Base-by-base conservation (phyloP, 345 rosid species). In the Lepidium africanum region DNA sequence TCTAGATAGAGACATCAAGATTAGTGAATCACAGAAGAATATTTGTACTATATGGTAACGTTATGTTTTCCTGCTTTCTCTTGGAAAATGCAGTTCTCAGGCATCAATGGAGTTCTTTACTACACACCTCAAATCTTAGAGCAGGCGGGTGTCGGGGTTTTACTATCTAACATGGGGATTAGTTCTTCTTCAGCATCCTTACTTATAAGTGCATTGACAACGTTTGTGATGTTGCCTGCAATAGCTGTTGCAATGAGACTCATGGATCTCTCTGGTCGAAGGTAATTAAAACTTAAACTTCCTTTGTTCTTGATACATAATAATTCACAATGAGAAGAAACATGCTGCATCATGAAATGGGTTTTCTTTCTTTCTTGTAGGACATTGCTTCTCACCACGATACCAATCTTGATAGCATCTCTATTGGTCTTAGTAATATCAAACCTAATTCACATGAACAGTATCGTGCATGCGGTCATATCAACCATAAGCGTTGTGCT, bases 101-200 rank as follows among this genome's bases (percentile, higher is more conserved):
- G 99, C 41, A 94, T 94, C 78, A 94, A 94, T 40, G 99, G 99
- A 25, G 96, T 94, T 65, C 89, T 94, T 32, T 94, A 89, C 81
- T 94, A 94, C 83, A 89, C 96, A 49, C 99, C 99, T 69, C 97
- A 91, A 83, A 91, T 94, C 81, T 90, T 94, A 12, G 90, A 91
- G 84, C 92, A 87, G 71, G 96, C 99, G 0, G 99, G 99, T 48
- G 96, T 86, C 0, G 96, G 97, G 13, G 70, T 84, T 82, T 93
- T 89, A 74, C 89, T 91, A 64, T 85, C 91, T 19, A 82, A 86
- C 82, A 4, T 94, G 79, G 96, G 87, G 66, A 70, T 94, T 47
- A 82, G 87, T 69, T 75, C 91, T 50, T 67, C 89, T 50, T 94
- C 97, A 35, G 72, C 96, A 43, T 87, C 96, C 16, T 81, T 94